Percentiles rank a stretch among this genome's conserved stretches.
Evolutionary conservation across 345 rosid genomes (phyloP).

Genomic region (Eucalyptus cloeziana): DNA sequence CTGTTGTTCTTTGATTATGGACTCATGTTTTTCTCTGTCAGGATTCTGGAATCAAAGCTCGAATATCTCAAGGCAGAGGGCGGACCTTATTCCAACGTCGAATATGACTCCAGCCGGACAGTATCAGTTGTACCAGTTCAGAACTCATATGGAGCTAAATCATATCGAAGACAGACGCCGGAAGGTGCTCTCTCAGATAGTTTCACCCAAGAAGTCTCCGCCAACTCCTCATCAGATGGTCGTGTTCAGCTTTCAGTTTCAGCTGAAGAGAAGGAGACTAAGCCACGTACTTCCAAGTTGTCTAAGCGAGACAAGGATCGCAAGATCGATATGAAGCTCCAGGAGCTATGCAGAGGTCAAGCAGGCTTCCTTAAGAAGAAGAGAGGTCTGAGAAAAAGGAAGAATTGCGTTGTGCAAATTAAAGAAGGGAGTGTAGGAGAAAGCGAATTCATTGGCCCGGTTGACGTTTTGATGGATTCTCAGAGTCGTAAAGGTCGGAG

Average conservation of each 20-base stretch:
- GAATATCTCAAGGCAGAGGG: slow-evolving; percentile 56
- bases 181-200: slow-evolving; percentile 79
- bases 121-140: slow-evolving; percentile 41
- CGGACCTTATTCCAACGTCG: slow-evolving; percentile 14
- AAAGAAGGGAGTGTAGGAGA: slow-evolving; percentile 63
- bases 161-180: slow-evolving; percentile 43
- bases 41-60: slow-evolving; percentile 74
- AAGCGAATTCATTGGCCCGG: slow-evolving; percentile 38
- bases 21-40: not conserved
- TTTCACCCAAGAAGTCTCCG: slow-evolving; percentile 48
- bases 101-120: slow-evolving; percentile 52
- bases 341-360: slow-evolving; percentile 23
- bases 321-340: slow-evolving; percentile 12
- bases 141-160: slow-evolving; percentile 46
- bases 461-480: slow-evolving; percentile 24
- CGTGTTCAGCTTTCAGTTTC: slow-evolving; percentile 10
- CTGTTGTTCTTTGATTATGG: not conserved
- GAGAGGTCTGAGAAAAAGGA: slow-evolving; percentile 86
- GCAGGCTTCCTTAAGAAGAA: slow-evolving; percentile 33
- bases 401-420: slow-evolving; percentile 41
- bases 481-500: slow-evolving; percentile 32
- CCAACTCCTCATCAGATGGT: slow-evolving; percentile 44
- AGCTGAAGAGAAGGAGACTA: slow-evolving; percentile 18
- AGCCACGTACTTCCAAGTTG: slow-evolving; percentile 16
- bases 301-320: slow-evolving; percentile 13